A percentile compares a stretch with the other conserved stretches of the same genome.
phyloP scores from a whole-genome alignment of 2,329 filamentous ascomycete species.

The Onygena corvina region DNA sequence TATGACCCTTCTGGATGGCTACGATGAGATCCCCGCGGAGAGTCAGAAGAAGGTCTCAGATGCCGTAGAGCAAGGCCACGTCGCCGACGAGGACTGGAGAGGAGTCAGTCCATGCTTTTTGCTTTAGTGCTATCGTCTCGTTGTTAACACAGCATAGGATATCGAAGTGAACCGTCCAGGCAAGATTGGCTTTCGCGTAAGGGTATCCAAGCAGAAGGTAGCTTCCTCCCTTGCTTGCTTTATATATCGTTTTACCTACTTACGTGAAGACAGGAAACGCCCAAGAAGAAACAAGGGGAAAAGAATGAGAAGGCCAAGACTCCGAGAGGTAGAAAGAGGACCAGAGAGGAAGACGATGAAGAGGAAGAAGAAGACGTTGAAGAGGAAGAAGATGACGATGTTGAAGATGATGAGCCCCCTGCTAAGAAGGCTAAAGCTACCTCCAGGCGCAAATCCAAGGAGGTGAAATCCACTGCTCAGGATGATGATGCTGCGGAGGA shows the following conservation, averaged over 20 bases:
- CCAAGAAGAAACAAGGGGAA: slow-evolving; percentile 24
- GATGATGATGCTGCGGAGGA: slow-evolving; percentile 4
- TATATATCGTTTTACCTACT: neutral
- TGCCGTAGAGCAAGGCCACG: slow-evolving; percentile 63
- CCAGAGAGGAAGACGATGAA: slow-evolving; percentile 9
- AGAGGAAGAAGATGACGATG: slow-evolving; percentile 12
- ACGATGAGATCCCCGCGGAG: slow-evolving; percentile 59
- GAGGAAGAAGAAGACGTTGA: slow-evolving; percentile 13
- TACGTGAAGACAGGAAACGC: slow-evolving; percentile 22
- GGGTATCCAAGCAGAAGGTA: slow-evolving; percentile 25
- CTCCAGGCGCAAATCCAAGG: slow-evolving; percentile 8
- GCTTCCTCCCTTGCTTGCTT: neutral
- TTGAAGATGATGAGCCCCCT: slow-evolving; percentile 14
- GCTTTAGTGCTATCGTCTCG: slow-evolving; percentile 5
- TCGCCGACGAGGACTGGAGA: slow-evolving; percentile 77
- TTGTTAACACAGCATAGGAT: slow-evolving; percentile 43
- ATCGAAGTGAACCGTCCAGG: slow-evolving; percentile 60
- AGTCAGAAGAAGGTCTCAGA: slow-evolving; percentile 60
- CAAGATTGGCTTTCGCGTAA: slow-evolving; percentile 48
- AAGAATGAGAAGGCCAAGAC: slow-evolving; percentile 23
- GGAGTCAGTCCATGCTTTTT: slow-evolving; percentile 48
- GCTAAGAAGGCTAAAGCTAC: slow-evolving; percentile 16
- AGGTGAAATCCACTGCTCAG: slow-evolving; percentile 9
- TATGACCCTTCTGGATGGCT: slow-evolving; percentile 63
- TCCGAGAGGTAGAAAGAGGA: neutral